These are phyloP conservation scores for Coemansia erecta DNA, from an alignment of 192 early-diverging fungal genomes.

Conservation along the genomic window DNA sequence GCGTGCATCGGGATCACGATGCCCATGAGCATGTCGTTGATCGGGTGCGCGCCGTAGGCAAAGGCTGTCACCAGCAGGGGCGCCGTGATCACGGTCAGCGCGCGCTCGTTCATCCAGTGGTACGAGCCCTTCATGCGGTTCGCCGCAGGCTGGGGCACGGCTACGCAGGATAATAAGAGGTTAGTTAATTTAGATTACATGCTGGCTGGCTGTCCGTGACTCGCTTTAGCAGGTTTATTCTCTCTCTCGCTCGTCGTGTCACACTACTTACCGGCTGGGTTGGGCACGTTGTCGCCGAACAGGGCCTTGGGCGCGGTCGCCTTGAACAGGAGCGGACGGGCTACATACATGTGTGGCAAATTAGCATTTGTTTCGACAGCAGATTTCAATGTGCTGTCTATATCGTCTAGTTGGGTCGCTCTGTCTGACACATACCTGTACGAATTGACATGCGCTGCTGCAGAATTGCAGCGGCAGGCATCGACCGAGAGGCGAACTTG, in stretches of 20 bases:
- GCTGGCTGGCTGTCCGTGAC: background rate
- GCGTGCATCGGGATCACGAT: constrained; percentile 88
- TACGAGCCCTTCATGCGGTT: constrained; percentile 82
- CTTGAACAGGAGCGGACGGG: constrained; percentile 32
- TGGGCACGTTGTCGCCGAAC: constrained; percentile 50
- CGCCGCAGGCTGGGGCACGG: constrained; percentile 49
- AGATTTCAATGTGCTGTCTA: background rate
- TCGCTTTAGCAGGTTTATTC: background rate
- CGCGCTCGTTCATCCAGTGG: constrained; percentile 96
- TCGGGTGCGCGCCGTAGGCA: constrained; percentile 75
- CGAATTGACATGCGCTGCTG: constrained; percentile 6
- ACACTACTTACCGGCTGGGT: constrained; percentile 34
- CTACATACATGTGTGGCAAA: background rate
- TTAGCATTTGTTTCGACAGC: background rate
- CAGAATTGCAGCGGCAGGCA: background rate
- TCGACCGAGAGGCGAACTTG: background rate
- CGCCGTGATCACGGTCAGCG: constrained; percentile 68
- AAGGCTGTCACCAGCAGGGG: constrained; percentile 79
- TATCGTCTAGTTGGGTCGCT: background rate
- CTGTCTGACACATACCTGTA: constrained; percentile 1
- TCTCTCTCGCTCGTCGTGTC: background rate
- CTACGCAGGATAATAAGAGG: constrained; percentile 7
- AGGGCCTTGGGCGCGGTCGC: constrained; percentile 18
- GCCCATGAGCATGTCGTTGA: constrained; percentile 86
- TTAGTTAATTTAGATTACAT: background rate